Conservation (phyloP, 345 rosid species). For the Brassica carinata region DNA sequence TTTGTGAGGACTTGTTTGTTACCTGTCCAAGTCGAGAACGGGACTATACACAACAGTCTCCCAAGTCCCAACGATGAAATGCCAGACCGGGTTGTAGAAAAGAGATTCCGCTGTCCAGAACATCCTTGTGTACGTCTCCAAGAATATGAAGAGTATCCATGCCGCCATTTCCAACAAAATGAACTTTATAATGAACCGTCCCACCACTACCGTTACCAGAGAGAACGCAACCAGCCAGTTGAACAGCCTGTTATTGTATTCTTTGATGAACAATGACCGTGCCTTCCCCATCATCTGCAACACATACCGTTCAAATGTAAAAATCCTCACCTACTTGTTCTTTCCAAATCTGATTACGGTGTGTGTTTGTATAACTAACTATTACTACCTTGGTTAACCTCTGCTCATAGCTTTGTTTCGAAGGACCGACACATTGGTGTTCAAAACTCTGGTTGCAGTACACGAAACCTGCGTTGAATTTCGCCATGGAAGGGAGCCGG, state of each 20-base stretch:
- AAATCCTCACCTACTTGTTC: background rate
- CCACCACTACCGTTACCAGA: constrained; percentile 90
- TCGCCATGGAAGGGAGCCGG: constrained; percentile 98
- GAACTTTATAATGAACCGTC: constrained; percentile 89
- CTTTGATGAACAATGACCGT: constrained; percentile 80
- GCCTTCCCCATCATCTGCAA: constrained; percentile 92
- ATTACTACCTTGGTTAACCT: constrained; percentile 80
- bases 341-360: background rate
- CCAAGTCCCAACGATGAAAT: constrained; percentile 86
- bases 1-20: constrained; percentile 16
- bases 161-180: constrained; percentile 89
- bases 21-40: constrained; percentile 95
- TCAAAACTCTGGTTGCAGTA: constrained; percentile 93
- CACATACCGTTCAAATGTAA: constrained; percentile 28
- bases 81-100: constrained; percentile 94
- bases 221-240: constrained; percentile 98
- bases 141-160: constrained; percentile 92
- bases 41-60: constrained; percentile 94
- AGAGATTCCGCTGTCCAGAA: constrained; percentile 98
- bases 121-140: constrained; percentile 95
- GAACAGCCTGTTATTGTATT: constrained; percentile 92
- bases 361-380: constrained; percentile 13
- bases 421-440: constrained; percentile 84
- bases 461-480: constrained; percentile 90
- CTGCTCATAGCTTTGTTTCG: constrained; percentile 74